These are phyloP conservation scores for Apiotrichum gamsii DNA, from an alignment of 1,284 basidiomycete species.

Conservation along the genomic window DNA sequence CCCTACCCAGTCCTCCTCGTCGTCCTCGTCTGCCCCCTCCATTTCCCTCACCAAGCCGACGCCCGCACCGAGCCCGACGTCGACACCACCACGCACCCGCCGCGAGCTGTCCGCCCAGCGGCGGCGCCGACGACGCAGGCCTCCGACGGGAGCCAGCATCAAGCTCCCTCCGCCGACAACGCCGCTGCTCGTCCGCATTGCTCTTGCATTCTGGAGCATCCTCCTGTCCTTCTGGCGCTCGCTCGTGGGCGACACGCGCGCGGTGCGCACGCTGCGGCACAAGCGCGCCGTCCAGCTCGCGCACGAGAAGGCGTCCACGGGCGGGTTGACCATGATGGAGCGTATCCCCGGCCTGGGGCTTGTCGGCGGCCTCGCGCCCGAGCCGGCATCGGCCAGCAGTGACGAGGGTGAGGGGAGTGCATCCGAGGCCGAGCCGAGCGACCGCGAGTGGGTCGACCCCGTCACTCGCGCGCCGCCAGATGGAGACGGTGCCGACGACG, in stretches of 20 bases:
- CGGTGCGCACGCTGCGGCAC: slow-evolving; percentile 18
- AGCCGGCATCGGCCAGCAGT: slow-evolving; percentile 4
- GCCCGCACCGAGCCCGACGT: too few species aligned
- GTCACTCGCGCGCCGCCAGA: slow-evolving; percentile 35
- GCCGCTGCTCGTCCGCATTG: slow-evolving; percentile 36
- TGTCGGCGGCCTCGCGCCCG: background rate
- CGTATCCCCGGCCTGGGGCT: background rate
- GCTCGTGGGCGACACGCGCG: slow-evolving; percentile 43
- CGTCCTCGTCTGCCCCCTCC: too few species aligned
- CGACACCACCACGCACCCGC: too few species aligned
- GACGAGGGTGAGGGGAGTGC: slow-evolving; percentile 18
- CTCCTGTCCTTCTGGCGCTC: slow-evolving; percentile 38
- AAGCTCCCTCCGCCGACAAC: slow-evolving; percentile 41
- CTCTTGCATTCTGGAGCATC: slow-evolving; percentile 40
- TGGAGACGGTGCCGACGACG: slow-evolving; percentile 7
- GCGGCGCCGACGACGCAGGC: slow-evolving; percentile 4
- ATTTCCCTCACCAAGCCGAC: too few species aligned
- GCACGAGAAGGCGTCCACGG: background rate
- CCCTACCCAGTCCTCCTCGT: background rate
- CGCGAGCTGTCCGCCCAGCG: background rate
- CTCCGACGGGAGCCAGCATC: slow-evolving; percentile 25
- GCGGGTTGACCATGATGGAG: background rate
- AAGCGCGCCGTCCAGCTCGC: slow-evolving; percentile 4
- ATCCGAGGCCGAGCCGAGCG: slow-evolving; percentile 15
- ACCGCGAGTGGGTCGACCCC: slow-evolving; percentile 38